Base-by-base conservation (phyloP, 1,284 basidiomycete genomes). In the Tremellales sp. region DNA sequence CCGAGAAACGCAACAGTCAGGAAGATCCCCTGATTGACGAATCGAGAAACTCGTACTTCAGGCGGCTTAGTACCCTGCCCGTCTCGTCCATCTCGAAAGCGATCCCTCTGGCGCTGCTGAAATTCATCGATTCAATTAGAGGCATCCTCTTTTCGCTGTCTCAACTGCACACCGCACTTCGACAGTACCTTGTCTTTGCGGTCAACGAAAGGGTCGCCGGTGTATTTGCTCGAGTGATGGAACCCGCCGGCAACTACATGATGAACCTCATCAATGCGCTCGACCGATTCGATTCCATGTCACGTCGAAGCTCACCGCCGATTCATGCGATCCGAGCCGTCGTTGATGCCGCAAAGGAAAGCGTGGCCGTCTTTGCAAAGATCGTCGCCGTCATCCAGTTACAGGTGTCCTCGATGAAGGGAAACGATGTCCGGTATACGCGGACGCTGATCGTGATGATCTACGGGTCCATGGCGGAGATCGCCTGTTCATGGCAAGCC, bases 41-140 rank as follows among this genome's bases (percentile, higher is more conserved):
- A 21, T 90, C 93, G 65, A 82, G 89, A 26, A 88, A 92, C 67
- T 87, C 87, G 9, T 98, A 98, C 71, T 98, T 98, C 74, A 84
- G 86, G 25, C 83, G 93, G 16, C 76, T 94, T 14, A 79, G 78
- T 16, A 84, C 85, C 35, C 74, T 94, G 3, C 86, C 87, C 0
- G 73, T 78, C 0, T 81, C 83, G 14, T 77, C 78, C 0, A 79
- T 85, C 27, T 79, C 82, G 21, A 83, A 82, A 54, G 78, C 83
- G 13, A 79, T 95, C 9, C 87, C 93, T 0, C 74, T 79, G 7
- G 76, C 86, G 8, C 76, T 97, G 14, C 75, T 86, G 22, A 78
- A 78, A 35, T 79, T 94, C 27, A 79, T 94, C 42, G 92, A 98
- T 63, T 85, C 87, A 5, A 84, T 89, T 38, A 85, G 94, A 24